Conservation (phyloP, 441 rosid species). For the Populus hybrid region DNA sequence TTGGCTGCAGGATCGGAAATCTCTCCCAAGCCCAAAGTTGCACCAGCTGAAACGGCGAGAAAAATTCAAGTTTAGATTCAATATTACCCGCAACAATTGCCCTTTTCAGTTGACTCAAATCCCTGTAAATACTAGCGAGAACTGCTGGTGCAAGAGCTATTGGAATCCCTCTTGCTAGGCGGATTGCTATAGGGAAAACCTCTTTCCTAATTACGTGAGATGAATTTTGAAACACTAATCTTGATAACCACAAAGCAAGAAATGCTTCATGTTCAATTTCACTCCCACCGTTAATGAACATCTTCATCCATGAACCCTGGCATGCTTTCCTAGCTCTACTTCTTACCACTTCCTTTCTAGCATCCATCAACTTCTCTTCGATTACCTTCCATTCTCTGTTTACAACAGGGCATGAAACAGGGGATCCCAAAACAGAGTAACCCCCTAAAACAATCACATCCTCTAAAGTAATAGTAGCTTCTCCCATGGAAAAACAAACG, state of each 20-base stretch:
- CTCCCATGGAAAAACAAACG: constrained; percentile 48
- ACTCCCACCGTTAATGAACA: constrained; percentile 23
- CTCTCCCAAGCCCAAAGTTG: constrained; percentile 71
- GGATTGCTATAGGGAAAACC: constrained; percentile 31
- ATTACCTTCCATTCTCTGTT: neutral
- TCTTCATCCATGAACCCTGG: neutral
- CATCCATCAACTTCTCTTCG: neutral
- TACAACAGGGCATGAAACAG: constrained; percentile 12
- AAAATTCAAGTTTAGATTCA: constrained; percentile 5
- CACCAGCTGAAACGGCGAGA: constrained; percentile 51
- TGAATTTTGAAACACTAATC: constrained; percentile 30
- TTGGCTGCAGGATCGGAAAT: constrained; percentile 28
- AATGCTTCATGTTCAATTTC: constrained; percentile 39
- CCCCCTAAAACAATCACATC: constrained; percentile 36
- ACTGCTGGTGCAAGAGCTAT: constrained; percentile 53
- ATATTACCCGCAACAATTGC: neutral
- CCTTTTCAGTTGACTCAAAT: constrained; percentile 31
- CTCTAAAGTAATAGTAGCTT: constrained; percentile 41
- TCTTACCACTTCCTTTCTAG: neutral
- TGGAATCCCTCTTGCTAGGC: constrained; percentile 39
- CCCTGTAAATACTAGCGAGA: constrained; percentile 42
- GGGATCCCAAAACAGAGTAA: constrained; percentile 40
- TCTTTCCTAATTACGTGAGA: neutral
- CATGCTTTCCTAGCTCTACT: neutral
- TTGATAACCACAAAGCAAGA: constrained; percentile 13